A percentile compares a stretch with the other conserved stretches of the same genome.
phyloP scores from a whole-genome alignment of 345 rosid genomes.

The Turnera subulata region DNA sequence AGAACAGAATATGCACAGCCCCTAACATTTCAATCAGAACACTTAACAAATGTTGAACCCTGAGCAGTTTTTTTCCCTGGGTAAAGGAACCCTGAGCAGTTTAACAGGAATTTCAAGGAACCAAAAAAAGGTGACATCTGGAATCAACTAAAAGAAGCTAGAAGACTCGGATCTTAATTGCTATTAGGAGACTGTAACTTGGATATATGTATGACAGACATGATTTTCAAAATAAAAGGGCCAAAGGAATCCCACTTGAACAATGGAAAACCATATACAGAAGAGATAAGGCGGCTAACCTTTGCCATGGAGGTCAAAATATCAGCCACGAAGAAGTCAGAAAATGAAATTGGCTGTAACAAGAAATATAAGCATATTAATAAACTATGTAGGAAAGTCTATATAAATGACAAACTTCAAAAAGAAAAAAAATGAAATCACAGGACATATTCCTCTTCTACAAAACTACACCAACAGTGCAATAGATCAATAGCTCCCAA shows the following conservation, averaged over 20 bases:
- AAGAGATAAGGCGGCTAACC: slow-evolving; percentile 41
- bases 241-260: neutral
- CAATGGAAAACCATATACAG: too few relatives aligned
- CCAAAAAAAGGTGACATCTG: too few relatives aligned
- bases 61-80: too few relatives aligned
- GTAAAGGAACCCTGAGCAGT: too few relatives aligned
- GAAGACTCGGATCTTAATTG: too few relatives aligned
- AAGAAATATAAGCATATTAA: slow-evolving; percentile 11
- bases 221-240: neutral
- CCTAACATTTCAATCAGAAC: too few relatives aligned
- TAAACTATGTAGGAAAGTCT: neutral
- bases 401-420: neutral
- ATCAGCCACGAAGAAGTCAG: slow-evolving; percentile 94
- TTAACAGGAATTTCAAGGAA: too few relatives aligned
- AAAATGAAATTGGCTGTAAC: slow-evolving; percentile 71
- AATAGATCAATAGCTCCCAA: slow-evolving; percentile 1
- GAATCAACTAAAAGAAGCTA: too few relatives aligned
- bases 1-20: too few relatives aligned
- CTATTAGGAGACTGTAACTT: too few relatives aligned
- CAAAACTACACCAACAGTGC: neutral
- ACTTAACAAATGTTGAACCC: too few relatives aligned
- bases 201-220: neutral
- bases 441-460: neutral
- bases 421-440: neutral
- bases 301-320: slow-evolving; percentile 92